Percentiles rank a stretch among this genome's conserved stretches.
Evolutionary conservation across 2,329 filamentous ascomycete genomes (phyloP).

Genomic region (Lachnellula occidentalis): DNA sequence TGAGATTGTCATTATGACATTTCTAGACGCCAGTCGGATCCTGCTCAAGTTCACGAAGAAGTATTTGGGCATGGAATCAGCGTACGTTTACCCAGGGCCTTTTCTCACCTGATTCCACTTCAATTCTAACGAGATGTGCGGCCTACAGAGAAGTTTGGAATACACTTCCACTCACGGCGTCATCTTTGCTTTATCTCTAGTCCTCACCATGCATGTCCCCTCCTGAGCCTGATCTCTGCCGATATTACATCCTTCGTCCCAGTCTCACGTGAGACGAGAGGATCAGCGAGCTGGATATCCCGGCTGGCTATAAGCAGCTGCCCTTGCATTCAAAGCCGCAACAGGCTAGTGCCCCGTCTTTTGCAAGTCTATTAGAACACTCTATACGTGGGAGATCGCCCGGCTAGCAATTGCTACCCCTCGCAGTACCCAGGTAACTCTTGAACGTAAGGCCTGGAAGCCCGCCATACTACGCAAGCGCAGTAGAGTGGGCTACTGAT

Average conservation of each 20-base stretch:
- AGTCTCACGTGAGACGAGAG: conserved; percentile 20
- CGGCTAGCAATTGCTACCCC: conserved; percentile 5
- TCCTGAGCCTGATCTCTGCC: conserved; percentile 28
- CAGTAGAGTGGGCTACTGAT: too few species aligned
- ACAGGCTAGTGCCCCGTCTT: conserved; percentile 24
- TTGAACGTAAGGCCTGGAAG: too few species aligned
- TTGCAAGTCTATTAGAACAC: conserved; percentile 15
- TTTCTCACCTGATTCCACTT: background rate
- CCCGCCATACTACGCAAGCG: too few species aligned
- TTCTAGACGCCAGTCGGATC: conserved; percentile 30
- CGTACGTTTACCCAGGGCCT: conserved; percentile 13
- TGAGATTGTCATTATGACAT: conserved; percentile 81
- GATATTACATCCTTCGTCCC: conserved; percentile 22
- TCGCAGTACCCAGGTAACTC: too few species aligned
- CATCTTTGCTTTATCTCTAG: conserved; percentile 33
- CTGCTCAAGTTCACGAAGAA: conserved; percentile 24
- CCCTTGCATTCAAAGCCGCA: conserved; percentile 15
- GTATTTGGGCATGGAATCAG: conserved; percentile 21
- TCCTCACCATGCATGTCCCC: conserved; percentile 33
- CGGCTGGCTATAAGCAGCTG: conserved; percentile 23
- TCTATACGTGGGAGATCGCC: background rate
- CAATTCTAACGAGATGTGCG: background rate
- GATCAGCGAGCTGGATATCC: conserved; percentile 26
- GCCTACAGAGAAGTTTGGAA: conserved; percentile 24
- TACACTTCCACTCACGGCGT: conserved; percentile 32